Evolutionary conservation across 1,139 yeast species (phyloP), one percentile per base, ranked within the genome.

Genomic region (Diutina scorzettiae): DNA sequence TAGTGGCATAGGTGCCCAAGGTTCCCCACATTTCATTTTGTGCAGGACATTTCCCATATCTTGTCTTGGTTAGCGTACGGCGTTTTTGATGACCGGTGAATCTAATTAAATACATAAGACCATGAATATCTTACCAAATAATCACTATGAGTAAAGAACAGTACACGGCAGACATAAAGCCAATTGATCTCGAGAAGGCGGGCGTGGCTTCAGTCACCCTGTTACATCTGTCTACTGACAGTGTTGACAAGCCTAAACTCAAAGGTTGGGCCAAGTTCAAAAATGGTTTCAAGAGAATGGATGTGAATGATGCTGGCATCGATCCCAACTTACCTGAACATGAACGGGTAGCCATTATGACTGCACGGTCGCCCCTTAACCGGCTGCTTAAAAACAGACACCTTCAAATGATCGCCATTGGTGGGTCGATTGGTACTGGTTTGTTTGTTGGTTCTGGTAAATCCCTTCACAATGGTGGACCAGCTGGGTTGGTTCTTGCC

Each of bases 391-490:
- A 66, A n/a, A 66, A 73, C 1, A 60, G 61, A 45, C 57, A 57
- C 43, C 49, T 57, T 43, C 54, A 54, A 30, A 81, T 84, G 85
- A 79, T 85, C 57, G 93, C 94, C 41, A 78, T 85, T 52, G 95
- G 95, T 55, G 94, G 94, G 48, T 72, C 86, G 43, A 82, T 85
- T 48, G 95, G 95, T 60, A 93, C 6, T 89, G 87, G 40, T 60
- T 40, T 40, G 29, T 40, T 40, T 20, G 32, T 40, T 6, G 41
- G 41, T 20, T 12, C 16, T 17, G 41, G 41, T 5, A 20, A 29
- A 18, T 11, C 30, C 11, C 30, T 39, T 18, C 33, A 20, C 17
- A 64, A 71, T 27, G 41, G 41, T 19, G 41, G 41, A 1, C 41
- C 41, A 3, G 41, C 34, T 16, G 27, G 27, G 5, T 24, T 39